Evolutionary conservation across 2,329 filamentous ascomycete genomes (phyloP).

Genomic region (Ophiostoma pallidulum): DNA sequence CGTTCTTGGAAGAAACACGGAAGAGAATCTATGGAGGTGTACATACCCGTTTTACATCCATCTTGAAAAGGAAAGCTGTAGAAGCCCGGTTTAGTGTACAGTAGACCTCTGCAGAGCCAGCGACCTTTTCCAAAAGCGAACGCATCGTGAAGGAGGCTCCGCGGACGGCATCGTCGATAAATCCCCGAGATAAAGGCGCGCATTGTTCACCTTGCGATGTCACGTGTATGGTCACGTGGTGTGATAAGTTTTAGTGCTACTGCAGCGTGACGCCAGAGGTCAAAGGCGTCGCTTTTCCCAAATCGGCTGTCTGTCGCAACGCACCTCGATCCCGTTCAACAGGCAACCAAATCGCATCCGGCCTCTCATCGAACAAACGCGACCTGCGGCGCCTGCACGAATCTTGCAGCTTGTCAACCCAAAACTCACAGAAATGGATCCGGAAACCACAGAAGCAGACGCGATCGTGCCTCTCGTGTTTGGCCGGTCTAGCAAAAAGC

Average conservation of each 20-base stretch:
- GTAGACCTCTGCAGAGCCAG: too few relatives aligned
- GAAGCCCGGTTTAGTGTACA: too few relatives aligned
- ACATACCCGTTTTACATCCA: conserved; percentile 17
- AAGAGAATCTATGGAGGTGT: not conserved
- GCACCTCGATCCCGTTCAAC: not conserved
- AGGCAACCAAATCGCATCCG: too few relatives aligned
- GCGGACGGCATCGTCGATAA: too few relatives aligned
- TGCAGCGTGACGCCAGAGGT: too few relatives aligned
- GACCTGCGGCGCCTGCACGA: not conserved
- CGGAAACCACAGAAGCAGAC: conserved; percentile 4
- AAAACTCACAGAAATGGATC: conserved; percentile 7
- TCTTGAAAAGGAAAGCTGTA: not conserved
- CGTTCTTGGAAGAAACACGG: not conserved
- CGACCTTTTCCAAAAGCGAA: too few relatives aligned
- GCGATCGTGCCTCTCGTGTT: conserved; percentile 37
- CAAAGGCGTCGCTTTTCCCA: too few relatives aligned
- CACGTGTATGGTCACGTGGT: too few relatives aligned
- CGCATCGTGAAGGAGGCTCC: too few relatives aligned
- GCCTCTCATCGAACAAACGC: not conserved
- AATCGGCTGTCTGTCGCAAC: not conserved
- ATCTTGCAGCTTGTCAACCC: not conserved
- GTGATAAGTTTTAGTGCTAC: too few relatives aligned
- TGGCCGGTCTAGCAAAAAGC: conserved; percentile 45
- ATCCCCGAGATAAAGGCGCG: too few relatives aligned
- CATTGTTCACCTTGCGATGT: too few relatives aligned